phyloP scores from a whole-genome alignment of 805 yeast species.

The Komagataella populi region DNA sequence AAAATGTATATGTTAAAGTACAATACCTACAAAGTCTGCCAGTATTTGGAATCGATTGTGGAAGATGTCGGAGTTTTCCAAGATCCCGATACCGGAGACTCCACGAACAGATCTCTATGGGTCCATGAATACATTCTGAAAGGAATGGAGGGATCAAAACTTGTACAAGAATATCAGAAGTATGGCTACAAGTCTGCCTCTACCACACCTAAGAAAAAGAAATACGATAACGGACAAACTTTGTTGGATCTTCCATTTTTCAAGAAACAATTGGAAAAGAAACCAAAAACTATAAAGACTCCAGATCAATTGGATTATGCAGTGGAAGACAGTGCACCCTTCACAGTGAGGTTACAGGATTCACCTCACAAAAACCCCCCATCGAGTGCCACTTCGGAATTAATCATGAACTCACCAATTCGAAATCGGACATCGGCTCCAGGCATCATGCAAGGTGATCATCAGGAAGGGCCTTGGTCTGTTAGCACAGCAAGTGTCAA shows the following conservation, averaged over 20 bases:
- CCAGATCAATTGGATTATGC: not conserved
- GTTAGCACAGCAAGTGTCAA: not conserved
- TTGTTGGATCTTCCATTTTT: not conserved
- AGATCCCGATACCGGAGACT: not conserved
- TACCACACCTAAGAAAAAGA: not conserved
- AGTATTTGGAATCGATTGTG: not conserved
- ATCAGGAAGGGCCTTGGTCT: not conserved
- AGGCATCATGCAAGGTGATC: not conserved
- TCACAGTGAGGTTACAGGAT: not conserved
- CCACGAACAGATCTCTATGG: not conserved
- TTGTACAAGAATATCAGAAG: not conserved
- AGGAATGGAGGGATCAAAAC: not conserved
- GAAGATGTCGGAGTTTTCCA: not conserved
- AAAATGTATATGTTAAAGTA: not conserved
- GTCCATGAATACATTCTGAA: not conserved
- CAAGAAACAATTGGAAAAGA: not conserved
- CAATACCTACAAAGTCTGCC: not conserved
- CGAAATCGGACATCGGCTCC: not conserved
- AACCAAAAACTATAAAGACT: not conserved
- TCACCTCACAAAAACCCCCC: not conserved
- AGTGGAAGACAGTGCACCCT: not conserved
- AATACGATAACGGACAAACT: not conserved
- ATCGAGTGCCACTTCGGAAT: not conserved
- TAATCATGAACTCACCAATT: not conserved
- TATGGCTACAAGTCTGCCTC: not conserved